Evolutionary conservation across 176 grass and related monocot genomes (phyloP).

Genomic region (Dactylis glomerata): DNA sequence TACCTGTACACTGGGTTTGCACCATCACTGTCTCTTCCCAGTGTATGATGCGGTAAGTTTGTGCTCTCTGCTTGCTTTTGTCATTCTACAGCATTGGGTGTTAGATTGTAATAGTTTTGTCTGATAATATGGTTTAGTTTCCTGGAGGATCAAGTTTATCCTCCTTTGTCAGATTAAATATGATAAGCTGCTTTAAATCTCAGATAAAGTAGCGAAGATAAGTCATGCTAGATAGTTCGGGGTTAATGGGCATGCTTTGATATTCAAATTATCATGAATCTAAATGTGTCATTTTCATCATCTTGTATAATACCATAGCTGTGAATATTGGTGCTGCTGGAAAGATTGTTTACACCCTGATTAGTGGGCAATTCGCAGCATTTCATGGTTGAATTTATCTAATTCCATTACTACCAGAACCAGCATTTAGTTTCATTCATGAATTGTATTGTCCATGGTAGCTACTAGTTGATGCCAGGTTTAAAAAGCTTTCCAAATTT

Average conservation of each 20-base stretch:
- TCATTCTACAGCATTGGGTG: not conserved
- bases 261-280: not conserved
- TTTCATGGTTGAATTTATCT: not conserved
- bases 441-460: not conserved
- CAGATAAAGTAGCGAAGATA: not conserved
- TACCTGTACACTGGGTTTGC: slow-evolving; percentile 33
- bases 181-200: not conserved
- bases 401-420: not conserved
- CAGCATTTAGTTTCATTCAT: not conserved
- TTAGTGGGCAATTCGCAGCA: not conserved
- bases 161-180: not conserved
- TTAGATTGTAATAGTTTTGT: not conserved
- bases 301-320: not conserved
- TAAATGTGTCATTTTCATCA: not conserved
- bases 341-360: not conserved
- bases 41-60: slow-evolving; percentile 27
- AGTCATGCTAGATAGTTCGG: not conserved
- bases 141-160: not conserved
- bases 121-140: not conserved
- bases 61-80: not conserved
- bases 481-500: not conserved
- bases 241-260: not conserved
- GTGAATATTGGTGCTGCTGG: not conserved
- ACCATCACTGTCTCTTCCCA: slow-evolving; percentile 4
- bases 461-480: not conserved